Conservation (phyloP, 2,329 filamentous ascomycete species). For the Aspergillus sp. region DNA sequence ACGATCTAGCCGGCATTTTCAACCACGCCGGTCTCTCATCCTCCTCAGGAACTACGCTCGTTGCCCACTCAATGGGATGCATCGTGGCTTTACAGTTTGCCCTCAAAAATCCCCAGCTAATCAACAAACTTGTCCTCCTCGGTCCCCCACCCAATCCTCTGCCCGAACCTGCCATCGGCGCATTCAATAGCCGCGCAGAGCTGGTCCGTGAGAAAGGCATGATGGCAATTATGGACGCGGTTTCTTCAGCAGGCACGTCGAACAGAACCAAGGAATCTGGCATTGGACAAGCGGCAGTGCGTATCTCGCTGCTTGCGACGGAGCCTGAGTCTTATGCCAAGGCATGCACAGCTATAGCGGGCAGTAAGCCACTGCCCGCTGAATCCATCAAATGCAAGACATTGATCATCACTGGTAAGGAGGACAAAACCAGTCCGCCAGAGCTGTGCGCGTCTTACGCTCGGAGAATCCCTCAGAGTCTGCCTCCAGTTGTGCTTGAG, state of each 20-base stretch:
- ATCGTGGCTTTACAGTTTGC: not conserved
- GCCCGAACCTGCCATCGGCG: not conserved
- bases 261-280: not conserved
- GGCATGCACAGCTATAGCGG: not conserved
- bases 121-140: not conserved
- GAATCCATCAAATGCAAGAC: not conserved
- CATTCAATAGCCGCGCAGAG: not conserved
- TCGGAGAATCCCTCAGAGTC: not conserved
- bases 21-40: conserved; percentile 15
- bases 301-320: not conserved
- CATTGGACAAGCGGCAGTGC: not conserved
- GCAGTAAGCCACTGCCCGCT: not conserved
- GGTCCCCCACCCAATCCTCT: not conserved
- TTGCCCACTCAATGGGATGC: not conserved
- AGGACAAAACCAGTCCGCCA: not conserved
- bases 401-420: not conserved
- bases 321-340: not conserved
- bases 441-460: not conserved
- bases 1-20: conserved; percentile 37
- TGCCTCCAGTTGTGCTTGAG: not conserved
- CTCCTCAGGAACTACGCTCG: not conserved
- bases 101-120: not conserved
- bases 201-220: not conserved
- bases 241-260: not conserved
- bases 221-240: not conserved